These are phyloP conservation scores for Conticribra guillardii DNA, from an alignment of 108 stramenopile genomes.

Conservation along the genomic window DNA sequence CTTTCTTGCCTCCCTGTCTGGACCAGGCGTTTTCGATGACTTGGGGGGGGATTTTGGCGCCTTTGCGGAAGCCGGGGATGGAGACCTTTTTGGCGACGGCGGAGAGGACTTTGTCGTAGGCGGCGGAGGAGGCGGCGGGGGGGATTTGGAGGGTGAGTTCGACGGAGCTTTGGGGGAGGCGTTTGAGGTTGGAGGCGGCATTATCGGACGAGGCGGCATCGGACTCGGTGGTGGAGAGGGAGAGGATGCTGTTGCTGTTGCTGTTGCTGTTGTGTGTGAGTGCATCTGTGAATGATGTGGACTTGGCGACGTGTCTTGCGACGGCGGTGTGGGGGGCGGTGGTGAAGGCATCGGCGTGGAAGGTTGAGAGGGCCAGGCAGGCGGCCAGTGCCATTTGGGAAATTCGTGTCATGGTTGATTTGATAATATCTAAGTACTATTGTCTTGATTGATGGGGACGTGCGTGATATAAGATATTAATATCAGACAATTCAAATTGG, in stretches of 20 bases:
- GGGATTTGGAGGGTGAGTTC: constrained; percentile 71
- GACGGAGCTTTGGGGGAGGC: constrained; percentile 75
- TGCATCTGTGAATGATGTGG: neutral
- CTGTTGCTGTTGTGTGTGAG: constrained; percentile 9
- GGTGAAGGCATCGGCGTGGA: constrained; percentile 29
- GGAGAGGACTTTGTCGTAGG: constrained; percentile 78
- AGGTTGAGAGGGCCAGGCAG: constrained; percentile 28
- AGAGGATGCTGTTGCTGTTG: no score
- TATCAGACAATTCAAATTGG: no score
- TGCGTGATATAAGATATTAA: no score
- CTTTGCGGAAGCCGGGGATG: constrained; percentile 91
- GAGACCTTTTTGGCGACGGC: constrained; percentile 72
- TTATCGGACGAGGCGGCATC: constrained; percentile 13
- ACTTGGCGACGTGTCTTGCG: neutral
- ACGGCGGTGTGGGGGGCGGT: neutral
- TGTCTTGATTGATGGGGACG: no score
- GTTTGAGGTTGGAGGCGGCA: constrained; percentile 58
- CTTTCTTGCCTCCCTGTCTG: constrained; percentile 68
- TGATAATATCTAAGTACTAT: no score
- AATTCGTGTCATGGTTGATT: constrained; percentile 32
- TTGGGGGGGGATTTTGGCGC: constrained; percentile 78
- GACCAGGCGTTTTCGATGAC: constrained; percentile 81
- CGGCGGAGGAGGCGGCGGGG: constrained; percentile 72
- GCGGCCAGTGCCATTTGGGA: constrained; percentile 40
- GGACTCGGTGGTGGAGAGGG: constrained; percentile 11